Evolutionary conservation across 2,329 filamentous ascomycete species (phyloP).

Genomic region (Botrytis porri): DNA sequence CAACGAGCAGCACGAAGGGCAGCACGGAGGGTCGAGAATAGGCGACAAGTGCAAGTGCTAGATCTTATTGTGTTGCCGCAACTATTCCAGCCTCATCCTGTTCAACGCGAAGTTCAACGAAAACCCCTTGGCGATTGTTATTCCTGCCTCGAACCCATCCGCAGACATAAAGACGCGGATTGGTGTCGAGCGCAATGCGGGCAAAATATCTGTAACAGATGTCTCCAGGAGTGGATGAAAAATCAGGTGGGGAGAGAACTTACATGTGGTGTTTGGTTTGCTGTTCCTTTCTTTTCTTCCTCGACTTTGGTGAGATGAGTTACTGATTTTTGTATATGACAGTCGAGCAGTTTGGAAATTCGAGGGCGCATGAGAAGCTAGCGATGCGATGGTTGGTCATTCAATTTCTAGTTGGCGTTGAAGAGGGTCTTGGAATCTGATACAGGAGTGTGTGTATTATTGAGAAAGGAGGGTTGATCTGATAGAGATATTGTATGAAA

Average conservation of each 20-base stretch:
- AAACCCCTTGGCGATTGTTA: background rate
- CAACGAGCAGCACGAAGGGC: background rate
- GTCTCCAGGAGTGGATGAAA: background rate
- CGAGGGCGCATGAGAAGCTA: background rate
- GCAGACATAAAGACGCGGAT: background rate
- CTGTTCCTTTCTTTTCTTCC: too few relatives aligned
- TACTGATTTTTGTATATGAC: background rate
- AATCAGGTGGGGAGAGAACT: background rate
- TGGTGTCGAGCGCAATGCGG: conserved; percentile 11
- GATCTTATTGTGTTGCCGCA: background rate
- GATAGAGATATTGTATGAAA: too few relatives aligned
- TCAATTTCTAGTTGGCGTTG: background rate
- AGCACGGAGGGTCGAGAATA: background rate
- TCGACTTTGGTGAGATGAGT: too few relatives aligned
- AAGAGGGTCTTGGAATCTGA: background rate
- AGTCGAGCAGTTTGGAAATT: conserved; percentile 1
- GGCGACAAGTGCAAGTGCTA: background rate
- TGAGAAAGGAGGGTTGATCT: background rate
- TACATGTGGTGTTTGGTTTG: conserved; percentile 6
- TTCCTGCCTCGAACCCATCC: background rate
- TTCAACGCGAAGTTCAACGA: background rate
- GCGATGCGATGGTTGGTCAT: background rate
- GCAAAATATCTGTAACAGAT: background rate
- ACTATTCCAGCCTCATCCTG: too few relatives aligned
- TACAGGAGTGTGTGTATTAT: background rate